A percentile compares a stretch with the other conserved stretches of the same genome.
phyloP scores from a whole-genome alignment of 331 rosid species.

The Erythrophleum ivorense region DNA sequence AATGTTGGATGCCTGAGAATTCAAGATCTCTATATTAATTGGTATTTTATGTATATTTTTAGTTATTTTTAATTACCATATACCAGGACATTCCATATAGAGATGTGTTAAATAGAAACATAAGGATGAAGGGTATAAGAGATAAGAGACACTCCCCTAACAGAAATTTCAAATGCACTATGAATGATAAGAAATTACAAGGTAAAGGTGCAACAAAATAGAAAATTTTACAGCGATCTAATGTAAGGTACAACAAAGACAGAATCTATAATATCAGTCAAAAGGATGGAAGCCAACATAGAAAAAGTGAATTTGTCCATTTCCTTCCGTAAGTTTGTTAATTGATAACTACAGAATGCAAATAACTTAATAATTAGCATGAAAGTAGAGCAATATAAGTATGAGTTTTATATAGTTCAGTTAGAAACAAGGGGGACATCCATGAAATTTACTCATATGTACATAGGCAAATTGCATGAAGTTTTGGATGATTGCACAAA shows the following conservation, averaged over 20 bases:
- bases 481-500: constrained; percentile 14
- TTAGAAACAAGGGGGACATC: constrained; percentile 9
- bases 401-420: constrained; percentile 8
- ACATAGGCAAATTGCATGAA: constrained; percentile 24
- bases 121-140: constrained; percentile 8
- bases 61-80: not conserved
- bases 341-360: not conserved
- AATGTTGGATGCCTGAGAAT: not conserved
- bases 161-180: constrained; percentile 16
- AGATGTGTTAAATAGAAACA: not conserved
- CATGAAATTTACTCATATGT: constrained; percentile 17
- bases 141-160: not conserved
- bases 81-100: not conserved
- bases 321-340: too few relatives aligned
- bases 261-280: too few relatives aligned
- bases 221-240: constrained; percentile 16
- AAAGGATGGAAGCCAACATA: too few relatives aligned
- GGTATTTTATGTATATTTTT: not conserved
- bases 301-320: too few relatives aligned
- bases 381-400: not conserved
- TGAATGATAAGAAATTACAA: constrained; percentile 16
- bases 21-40: not conserved
- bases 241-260: not conserved
- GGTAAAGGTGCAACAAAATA: not conserved
- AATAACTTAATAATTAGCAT: not conserved